Evolutionary conservation across 83 land plant genomes (phyloP), one percentile per base, ranked within the genome.

Genomic region (Larix sibirica): DNA sequence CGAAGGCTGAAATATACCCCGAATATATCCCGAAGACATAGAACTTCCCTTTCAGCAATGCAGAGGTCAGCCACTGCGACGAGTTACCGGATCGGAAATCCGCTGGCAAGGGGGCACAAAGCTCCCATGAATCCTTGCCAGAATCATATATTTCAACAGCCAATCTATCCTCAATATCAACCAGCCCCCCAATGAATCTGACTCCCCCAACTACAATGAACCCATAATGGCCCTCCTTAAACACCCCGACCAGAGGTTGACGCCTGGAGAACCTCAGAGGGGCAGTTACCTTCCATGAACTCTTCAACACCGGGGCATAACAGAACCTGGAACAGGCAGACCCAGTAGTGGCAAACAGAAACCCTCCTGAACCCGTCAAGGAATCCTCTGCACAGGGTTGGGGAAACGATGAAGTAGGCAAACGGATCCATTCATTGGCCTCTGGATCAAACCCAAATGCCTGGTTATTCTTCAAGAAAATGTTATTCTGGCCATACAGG

Each of bases 391-490:
- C 78, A 40, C 38, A 76, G 4, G 44, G 26, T 42, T 21, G 64
- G 28, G 75, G 79, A 56, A 77, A 63, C 20, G 38, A 61, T 62
- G 85, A 21, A 66, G 17, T 0, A 17, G 94, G 88, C 83, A 87
- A 80, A 64, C 77, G 81, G 70, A 82, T 13, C 93, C 93, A 91
- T 31, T 61, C 28, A 42, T 67, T 20, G 80, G 90, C 83, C 26
- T 84, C 85, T 47, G 93, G 91, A 76, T 91, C 93, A 74, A 87
- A 91, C 31, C 87, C 93, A 60, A 89, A 91, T 62, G 88, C 70
- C 84, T 89, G 93, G 80, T 87, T 84, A 65, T 77, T 84, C 60
- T 82, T 82, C 33, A 63, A 4, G 79, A 81, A 70, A 47, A 85
- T 79, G 85, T 87, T 83, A 78, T 87, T 90, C 1, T 75, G 90